Percentiles rank a stretch among this genome's conserved stretches.
These are phyloP conservation scores for Neonectria punicea DNA, from an alignment of 2,329 filamentous ascomycete genomes.

Conservation along the genomic window DNA sequence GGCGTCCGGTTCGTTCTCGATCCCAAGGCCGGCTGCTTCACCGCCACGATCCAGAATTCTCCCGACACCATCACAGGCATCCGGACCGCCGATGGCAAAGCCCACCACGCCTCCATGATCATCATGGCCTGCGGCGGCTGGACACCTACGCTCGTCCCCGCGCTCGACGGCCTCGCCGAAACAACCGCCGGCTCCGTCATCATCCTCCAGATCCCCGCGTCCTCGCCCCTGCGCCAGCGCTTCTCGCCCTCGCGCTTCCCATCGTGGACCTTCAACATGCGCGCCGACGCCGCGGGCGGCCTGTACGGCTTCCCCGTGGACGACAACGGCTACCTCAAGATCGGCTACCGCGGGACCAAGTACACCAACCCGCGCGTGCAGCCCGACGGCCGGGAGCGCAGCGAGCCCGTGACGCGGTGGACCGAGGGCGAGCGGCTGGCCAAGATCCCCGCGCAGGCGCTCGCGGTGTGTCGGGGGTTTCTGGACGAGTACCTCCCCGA, in stretches of 20 bases:
- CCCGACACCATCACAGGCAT: neutral
- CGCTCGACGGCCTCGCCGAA: slow-evolving; percentile 35
- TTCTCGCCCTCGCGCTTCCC: slow-evolving; percentile 35
- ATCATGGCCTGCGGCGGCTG: slow-evolving; percentile 22
- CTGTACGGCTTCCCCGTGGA: slow-evolving; percentile 60
- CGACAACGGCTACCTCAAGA: slow-evolving; percentile 55
- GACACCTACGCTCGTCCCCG: slow-evolving; percentile 33
- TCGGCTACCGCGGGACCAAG: slow-evolving; percentile 62
- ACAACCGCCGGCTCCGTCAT: slow-evolving; percentile 36
- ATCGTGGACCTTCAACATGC: slow-evolving; percentile 17
- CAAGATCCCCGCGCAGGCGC: slow-evolving; percentile 40
- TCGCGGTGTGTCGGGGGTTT: slow-evolving; percentile 46
- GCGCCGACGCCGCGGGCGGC: slow-evolving; percentile 42
- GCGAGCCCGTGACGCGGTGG: slow-evolving; percentile 53
- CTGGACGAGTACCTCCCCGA: slow-evolving; percentile 55
- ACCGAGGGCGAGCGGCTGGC: slow-evolving; percentile 33
- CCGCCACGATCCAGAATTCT: too few species aligned
- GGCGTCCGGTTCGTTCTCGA: neutral
- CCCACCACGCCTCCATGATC: neutral
- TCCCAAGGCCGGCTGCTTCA: too few species aligned
- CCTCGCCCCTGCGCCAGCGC: slow-evolving; percentile 19
- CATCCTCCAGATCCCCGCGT: slow-evolving; percentile 29
- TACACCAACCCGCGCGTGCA: slow-evolving; percentile 55
- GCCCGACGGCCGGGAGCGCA: slow-evolving; percentile 49
- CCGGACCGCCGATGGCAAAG: neutral